Evolutionary conservation across 495 filamentous ascomycete genomes (phyloP).

Genomic region (Xanthoparmelia taractica): DNA sequence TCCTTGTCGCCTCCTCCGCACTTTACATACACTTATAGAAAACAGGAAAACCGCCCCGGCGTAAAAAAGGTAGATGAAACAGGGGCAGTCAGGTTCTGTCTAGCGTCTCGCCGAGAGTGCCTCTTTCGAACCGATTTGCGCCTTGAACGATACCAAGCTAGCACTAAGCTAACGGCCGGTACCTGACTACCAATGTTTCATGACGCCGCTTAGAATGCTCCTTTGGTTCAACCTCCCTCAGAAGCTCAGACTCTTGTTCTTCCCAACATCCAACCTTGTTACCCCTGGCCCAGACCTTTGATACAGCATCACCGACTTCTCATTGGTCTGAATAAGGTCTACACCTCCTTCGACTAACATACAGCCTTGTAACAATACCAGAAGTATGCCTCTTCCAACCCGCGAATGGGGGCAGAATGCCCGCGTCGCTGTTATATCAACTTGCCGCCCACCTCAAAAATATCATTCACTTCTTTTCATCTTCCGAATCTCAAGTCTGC

Average conservation of each 20-base stretch:
- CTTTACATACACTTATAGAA: background rate
- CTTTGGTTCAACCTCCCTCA: background rate
- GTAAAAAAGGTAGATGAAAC: background rate
- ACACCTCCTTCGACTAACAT: background rate
- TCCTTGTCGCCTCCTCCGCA: background rate
- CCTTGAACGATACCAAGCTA: background rate
- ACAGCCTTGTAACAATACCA: background rate
- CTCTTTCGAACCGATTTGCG: background rate
- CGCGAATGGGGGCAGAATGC: slow-evolving; percentile 5
- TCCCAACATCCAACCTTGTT: background rate
- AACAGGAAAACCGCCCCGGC: no score
- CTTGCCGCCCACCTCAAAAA: slow-evolving; percentile 17
- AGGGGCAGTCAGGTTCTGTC: background rate
- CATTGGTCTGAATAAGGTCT: slow-evolving; percentile 7
- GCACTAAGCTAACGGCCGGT: background rate
- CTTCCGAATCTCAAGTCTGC: slow-evolving; percentile 24
- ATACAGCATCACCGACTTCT: background rate
- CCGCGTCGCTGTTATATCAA: slow-evolving; percentile 23
- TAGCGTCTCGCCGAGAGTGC: slow-evolving; percentile 9
- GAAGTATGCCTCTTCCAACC: slow-evolving; percentile 3
- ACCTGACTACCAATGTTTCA: slow-evolving; percentile 12
- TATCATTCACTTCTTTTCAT: slow-evolving; percentile 24
- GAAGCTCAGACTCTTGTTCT: background rate
- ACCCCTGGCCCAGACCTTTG: background rate
- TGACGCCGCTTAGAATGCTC: slow-evolving; percentile 10